Conservation (phyloP, 2,329 filamentous ascomycete species). For the Teratosphaeria zuluensis region DNA sequence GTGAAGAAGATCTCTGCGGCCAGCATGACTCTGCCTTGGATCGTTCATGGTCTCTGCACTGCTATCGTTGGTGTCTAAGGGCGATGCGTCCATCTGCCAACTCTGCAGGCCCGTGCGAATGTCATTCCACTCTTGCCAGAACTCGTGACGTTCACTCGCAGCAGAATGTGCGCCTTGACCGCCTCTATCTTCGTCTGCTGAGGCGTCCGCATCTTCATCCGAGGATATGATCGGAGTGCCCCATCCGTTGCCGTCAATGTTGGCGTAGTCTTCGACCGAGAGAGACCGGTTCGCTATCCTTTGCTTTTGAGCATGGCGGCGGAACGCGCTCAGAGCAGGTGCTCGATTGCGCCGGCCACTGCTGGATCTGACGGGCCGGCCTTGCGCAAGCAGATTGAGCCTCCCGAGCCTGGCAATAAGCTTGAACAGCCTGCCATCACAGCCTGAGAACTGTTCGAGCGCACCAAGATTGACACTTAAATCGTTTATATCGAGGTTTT, state of each 20-base stretch:
- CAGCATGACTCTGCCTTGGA: constrained; percentile 15
- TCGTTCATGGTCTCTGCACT: constrained; percentile 1
- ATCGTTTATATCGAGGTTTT: constrained; percentile 53
- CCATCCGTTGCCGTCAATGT: constrained; percentile 61
- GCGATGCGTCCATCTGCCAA: constrained; percentile 59
- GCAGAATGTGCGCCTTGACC: not conserved
- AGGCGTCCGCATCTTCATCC: constrained; percentile 33
- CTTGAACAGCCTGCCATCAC: constrained; percentile 78
- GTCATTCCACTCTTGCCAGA: constrained; percentile 81
- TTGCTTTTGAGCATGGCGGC: constrained; percentile 8
- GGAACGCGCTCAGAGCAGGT: not conserved
- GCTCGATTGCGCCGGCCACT: not conserved
- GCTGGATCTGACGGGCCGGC: constrained; percentile 35
- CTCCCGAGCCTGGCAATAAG: constrained; percentile 74
- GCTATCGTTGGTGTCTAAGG: not conserved
- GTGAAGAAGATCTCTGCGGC: constrained; percentile 64
- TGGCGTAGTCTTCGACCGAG: constrained; percentile 38
- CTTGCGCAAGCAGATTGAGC: constrained; percentile 73
- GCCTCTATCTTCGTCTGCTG: constrained; percentile 8
- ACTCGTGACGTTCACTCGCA: constrained; percentile 38
- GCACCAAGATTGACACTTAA: constrained; percentile 60
- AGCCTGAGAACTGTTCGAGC: constrained; percentile 77
- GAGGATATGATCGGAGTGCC: constrained; percentile 30
- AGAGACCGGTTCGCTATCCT: constrained; percentile 3
- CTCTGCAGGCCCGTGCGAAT: constrained; percentile 65